phyloP scores from a whole-genome alignment of 352 stramenopile species.

The Phytophthora gonapodyides region DNA sequence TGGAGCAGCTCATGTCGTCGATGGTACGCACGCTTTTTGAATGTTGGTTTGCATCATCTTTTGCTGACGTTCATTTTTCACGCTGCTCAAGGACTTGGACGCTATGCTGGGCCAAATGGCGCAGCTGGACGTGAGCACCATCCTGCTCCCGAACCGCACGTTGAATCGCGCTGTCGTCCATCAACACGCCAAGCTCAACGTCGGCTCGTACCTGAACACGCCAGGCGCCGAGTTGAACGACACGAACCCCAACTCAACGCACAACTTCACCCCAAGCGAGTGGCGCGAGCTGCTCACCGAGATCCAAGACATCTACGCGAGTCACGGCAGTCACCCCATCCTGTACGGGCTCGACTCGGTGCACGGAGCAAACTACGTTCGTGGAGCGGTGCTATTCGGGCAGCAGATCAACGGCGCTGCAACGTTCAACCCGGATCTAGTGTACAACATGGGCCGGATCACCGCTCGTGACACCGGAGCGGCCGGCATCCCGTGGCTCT shows the following conservation, averaged over 20 bases:
- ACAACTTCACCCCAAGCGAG: conserved; percentile 64
- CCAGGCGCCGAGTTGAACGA: conserved; percentile 40
- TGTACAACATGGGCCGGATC: conserved; percentile 66
- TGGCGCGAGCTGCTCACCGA: conserved; percentile 73
- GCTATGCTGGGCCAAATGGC: conserved; percentile 91
- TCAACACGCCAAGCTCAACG: conserved; percentile 72
- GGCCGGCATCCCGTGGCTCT: conserved; percentile 92
- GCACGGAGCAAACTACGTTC: conserved; percentile 90
- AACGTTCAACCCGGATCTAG: conserved; percentile 85
- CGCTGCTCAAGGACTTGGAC: conserved; percentile 27
- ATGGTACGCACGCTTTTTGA: conserved; percentile 29
- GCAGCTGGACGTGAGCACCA: conserved; percentile 87
- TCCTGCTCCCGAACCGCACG: conserved; percentile 68
- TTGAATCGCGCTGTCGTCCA: conserved; percentile 68
- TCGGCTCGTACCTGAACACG: conserved; percentile 92
- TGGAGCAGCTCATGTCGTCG: conserved; percentile 34
- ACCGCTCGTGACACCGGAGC: conserved; percentile 85
- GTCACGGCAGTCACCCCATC: conserved; percentile 60
- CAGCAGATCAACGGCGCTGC: conserved; percentile 90
- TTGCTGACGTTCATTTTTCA: conserved; percentile 4
- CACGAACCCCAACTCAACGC: conserved; percentile 28
- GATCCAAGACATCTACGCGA: conserved; percentile 79
- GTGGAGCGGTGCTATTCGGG: conserved; percentile 80
- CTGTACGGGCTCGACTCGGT: conserved; percentile 92
- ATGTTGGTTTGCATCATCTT: background rate